Base-by-base conservation (phyloP, 768 basidiomycete species). In the Termitomyces sp. region DNA sequence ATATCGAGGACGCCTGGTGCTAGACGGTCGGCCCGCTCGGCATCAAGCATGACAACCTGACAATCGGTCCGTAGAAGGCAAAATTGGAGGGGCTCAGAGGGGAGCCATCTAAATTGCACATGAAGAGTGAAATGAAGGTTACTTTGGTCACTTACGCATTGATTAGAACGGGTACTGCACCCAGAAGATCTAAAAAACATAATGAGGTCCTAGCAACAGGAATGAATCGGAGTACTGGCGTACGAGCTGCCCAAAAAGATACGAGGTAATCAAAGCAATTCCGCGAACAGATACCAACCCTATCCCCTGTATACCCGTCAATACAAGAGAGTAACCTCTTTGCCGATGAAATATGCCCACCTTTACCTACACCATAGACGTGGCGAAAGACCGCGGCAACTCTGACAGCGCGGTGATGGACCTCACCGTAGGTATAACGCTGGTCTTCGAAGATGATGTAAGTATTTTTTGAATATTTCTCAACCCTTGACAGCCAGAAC, bases 181-280 rank as follows among this genome's bases (percentile, higher is more conserved):
- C 87, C 57, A 89, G 73, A 31, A 85, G 73, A 65, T 87, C 80
- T 82, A 55, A 36, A 61, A 27, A n/a, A 45, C 27, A 37, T 9
- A 54, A 8, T 61, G 39, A 58, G 49, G 39, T 6, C 2, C 59
- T 57, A 49, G 33, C 49, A 55, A 65, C 15, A n/a, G 18, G 13
- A 50, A 56, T 55, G 42, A 54, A 36, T 30, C 12, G 11, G 42
- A 36, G 34, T 27, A 34, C 34, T 58, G 22, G 73, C 78, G 58
- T 68, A 82, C 80, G 83, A 65, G 79, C 80, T 4, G 85, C 87
- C 83, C 81, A 88, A 66, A 84, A 88, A 4, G 76, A 73, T 48
- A 83, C 75, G 9, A 86, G 69, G 66, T 79, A 87, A 58, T 87
- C 85, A 13, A 82, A 80, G 57, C 78, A 78, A 67, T 88, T 88